phyloP scores from a whole-genome alignment of 352 stramenopile genomes.

The Pythium rishiriense region DNA sequence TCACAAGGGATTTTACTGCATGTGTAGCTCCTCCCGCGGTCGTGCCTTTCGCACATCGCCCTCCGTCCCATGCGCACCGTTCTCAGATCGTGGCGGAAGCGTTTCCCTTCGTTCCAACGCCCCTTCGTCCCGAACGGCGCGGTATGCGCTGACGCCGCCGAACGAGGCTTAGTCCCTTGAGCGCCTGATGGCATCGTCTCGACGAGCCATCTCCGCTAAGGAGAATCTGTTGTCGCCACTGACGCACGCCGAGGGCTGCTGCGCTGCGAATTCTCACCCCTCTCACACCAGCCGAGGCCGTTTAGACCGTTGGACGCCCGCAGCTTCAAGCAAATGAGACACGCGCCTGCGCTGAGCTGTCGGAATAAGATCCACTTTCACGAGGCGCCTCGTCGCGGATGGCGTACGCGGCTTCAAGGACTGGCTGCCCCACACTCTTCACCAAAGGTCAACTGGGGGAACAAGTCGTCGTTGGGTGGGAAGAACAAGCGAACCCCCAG shows the following conservation, averaged over 20 bases:
- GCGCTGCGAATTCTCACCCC: background rate
- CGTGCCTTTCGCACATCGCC: background rate
- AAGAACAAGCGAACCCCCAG: background rate
- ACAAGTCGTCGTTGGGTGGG: no score
- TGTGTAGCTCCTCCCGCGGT: background rate
- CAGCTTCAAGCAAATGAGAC: background rate
- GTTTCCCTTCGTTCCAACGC: constrained; percentile 1
- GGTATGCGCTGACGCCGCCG: background rate
- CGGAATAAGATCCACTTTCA: background rate
- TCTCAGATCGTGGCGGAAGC: constrained; percentile 18
- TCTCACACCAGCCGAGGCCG: background rate
- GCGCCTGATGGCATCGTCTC: no score
- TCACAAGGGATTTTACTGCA: no score
- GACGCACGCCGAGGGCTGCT: background rate
- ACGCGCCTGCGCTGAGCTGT: background rate
- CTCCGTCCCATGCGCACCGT: constrained; percentile 19
- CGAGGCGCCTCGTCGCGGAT: background rate
- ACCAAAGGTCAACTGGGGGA: no score
- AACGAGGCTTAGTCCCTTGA: background rate
- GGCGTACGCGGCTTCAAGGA: background rate
- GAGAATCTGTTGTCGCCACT: background rate
- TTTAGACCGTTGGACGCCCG: background rate
- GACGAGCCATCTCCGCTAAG: no score
- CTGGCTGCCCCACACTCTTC: no score
- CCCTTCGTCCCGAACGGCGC: background rate